Base-by-base conservation (phyloP, 345 rosid species). In the Brassica nigra region DNA sequence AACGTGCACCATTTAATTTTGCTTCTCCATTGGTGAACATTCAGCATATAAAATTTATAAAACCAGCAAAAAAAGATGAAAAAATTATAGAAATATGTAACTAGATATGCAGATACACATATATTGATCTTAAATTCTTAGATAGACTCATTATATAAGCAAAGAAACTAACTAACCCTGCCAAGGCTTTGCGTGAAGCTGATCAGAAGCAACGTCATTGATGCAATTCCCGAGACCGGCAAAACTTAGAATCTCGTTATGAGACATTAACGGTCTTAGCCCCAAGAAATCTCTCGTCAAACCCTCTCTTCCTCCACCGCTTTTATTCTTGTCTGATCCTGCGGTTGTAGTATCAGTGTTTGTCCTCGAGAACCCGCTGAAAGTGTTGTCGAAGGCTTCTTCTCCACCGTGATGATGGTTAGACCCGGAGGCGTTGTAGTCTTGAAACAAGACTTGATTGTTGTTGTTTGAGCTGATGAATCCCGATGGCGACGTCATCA, bases 221-320 rank as follows among this genome's bases (percentile, higher is more conserved):
- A 89, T 85, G 86, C 88, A 88, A 29, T 83, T 86, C 5, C 87
- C 90, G 34, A 92, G 85, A 36, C 90, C 93, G 27, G 92, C 88
- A 68, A 91, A 85, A 71, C 82, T 88, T 67, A 95, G 78, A 73
- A 95, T 87, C 78, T 90, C 95, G 76, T 83, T 86, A n/a, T 87
- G 94, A 55, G 95, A 89, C 77, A 81, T 75, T 33, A 90, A 82
- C 3, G 94, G 86, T 78, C 91, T 83, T 39, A 92, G 68, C 34
- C 95, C 97, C 84, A 92, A 86, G 89, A 94, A 94, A 80, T 94
- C 97, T 84, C 97, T 90, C 0, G 97, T 94, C 84, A 90, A 66
- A 23, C 80, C 93, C 76, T 87, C 93, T 44, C 86, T 78, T 14
- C 71, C 83, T 37, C 78, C 79, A 37, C 86, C 75, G 15, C 58